Percentiles rank a stretch among this genome's conserved stretches.
Evolutionary conservation across 2,329 filamentous ascomycete species (phyloP).

Genomic region (Epichloe sibirici): DNA sequence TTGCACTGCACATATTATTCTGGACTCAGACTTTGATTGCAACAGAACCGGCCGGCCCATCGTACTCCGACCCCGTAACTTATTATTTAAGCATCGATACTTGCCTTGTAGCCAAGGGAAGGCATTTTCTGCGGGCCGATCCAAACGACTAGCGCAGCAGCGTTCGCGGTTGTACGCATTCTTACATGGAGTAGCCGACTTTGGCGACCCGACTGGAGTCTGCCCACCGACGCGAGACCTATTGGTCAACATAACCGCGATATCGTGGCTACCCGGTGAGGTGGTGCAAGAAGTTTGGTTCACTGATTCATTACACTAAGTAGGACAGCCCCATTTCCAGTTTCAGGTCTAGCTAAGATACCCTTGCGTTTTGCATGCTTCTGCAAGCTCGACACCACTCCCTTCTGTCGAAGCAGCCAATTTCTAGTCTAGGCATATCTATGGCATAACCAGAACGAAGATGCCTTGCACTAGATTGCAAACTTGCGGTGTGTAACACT

Average conservation of each 20-base stretch:
- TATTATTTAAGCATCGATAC: not conserved
- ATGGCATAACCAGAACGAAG: not conserved
- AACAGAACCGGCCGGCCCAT: not conserved
- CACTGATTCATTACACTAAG: not conserved
- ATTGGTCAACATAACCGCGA: conserved; percentile 2
- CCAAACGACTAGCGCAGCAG: not conserved
- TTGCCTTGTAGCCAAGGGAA: not conserved
- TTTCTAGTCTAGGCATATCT: not conserved
- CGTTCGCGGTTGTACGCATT: not conserved
- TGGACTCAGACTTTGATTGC: not conserved
- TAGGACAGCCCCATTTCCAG: not conserved
- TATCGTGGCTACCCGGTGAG: not conserved
- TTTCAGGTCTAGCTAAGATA: not conserved
- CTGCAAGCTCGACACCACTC: not conserved
- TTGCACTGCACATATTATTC: no score
- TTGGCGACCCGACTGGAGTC: not conserved
- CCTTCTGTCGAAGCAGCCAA: not conserved
- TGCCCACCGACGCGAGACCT: not conserved
- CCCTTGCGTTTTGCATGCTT: not conserved
- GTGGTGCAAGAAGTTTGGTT: not conserved
- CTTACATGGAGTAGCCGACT: not conserved
- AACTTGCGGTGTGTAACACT: not conserved
- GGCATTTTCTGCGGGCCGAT: not conserved
- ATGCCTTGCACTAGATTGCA: not conserved
- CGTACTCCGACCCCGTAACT: not conserved